Evolutionary conservation across 345 rosid genomes (phyloP).

Genomic region (Erysimum cheiranthoides): DNA sequence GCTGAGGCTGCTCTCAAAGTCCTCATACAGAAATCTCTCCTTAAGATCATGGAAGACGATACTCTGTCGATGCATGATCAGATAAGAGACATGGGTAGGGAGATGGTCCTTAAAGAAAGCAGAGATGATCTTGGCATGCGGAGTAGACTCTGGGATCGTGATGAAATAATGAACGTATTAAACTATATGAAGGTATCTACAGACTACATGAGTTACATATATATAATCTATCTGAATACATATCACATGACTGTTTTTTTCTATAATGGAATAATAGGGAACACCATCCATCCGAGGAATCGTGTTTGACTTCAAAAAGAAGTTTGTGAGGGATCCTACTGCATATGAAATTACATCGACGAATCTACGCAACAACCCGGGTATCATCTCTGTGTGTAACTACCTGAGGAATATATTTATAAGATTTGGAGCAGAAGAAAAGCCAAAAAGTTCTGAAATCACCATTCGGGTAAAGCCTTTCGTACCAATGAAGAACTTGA

Average conservation of each 20-base stretch:
- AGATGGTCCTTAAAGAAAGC: constrained; percentile 47
- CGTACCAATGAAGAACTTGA: constrained; percentile 54
- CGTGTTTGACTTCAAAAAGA: constrained; percentile 47
- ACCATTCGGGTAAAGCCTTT: constrained; percentile 50
- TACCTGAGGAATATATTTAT: constrained; percentile 36
- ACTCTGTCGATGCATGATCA: constrained; percentile 80
- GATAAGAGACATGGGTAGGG: constrained; percentile 78
- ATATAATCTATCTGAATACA: background rate
- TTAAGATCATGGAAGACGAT: constrained; percentile 46
- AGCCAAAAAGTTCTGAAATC: constrained; percentile 34
- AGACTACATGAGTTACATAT: background rate
- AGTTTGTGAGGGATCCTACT: constrained; percentile 8
- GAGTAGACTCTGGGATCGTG: constrained; percentile 71
- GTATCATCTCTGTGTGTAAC: constrained; percentile 19
- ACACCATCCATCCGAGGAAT: constrained; percentile 54
- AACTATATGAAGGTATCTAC: constrained; percentile 49
- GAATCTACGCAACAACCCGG: constrained; percentile 5
- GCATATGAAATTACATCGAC: constrained; percentile 6
- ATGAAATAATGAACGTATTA: constrained; percentile 56
- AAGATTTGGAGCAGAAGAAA: constrained; percentile 15
- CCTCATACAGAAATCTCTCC: constrained; percentile 62
- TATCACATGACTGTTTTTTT: background rate
- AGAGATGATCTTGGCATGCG: constrained; percentile 46
- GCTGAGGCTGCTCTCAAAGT: constrained; percentile 54
- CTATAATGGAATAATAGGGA: constrained; percentile 49